A percentile compares a stretch with the other conserved stretches of the same genome.
Conservation (phyloP, 2,329 filamentous ascomycete species). For the Ophiostoma sp. region DNA sequence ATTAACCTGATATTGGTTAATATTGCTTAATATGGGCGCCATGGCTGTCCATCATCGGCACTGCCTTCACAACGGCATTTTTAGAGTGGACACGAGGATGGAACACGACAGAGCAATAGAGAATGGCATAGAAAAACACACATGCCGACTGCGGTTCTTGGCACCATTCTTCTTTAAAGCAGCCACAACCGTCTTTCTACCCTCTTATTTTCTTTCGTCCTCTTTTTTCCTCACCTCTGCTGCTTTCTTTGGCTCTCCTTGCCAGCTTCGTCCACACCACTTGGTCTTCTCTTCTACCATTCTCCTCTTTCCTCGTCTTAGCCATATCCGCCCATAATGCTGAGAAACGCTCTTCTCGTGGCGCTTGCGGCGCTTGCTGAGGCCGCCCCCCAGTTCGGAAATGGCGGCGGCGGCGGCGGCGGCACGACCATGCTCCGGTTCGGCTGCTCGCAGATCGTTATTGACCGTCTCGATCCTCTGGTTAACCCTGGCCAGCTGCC, state of each 20-base stretch:
- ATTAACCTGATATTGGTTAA: background rate
- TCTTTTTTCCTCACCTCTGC: background rate
- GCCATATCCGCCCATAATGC: background rate
- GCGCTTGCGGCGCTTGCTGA: background rate
- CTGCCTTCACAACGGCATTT: background rate
- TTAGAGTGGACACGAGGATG: background rate
- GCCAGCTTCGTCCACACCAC: background rate
- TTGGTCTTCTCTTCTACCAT: background rate
- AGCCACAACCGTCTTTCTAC: background rate
- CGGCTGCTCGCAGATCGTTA: too few relatives aligned
- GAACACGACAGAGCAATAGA: background rate
- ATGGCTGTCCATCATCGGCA: background rate
- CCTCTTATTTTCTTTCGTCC: background rate
- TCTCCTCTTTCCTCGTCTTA: background rate
- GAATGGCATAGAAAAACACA: background rate
- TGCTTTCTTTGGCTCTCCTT: background rate
- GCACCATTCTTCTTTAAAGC: background rate
- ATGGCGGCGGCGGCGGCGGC: background rate
- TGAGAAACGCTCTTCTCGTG: background rate
- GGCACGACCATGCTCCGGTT: background rate
- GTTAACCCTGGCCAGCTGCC: too few relatives aligned
- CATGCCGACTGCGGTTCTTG: background rate
- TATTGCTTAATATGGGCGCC: background rate
- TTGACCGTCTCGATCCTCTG: too few relatives aligned
- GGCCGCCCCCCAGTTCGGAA: background rate